Evolutionary conservation across 2,329 filamentous ascomycete species (phyloP).

Genomic region (Elsinoe arachidis): DNA sequence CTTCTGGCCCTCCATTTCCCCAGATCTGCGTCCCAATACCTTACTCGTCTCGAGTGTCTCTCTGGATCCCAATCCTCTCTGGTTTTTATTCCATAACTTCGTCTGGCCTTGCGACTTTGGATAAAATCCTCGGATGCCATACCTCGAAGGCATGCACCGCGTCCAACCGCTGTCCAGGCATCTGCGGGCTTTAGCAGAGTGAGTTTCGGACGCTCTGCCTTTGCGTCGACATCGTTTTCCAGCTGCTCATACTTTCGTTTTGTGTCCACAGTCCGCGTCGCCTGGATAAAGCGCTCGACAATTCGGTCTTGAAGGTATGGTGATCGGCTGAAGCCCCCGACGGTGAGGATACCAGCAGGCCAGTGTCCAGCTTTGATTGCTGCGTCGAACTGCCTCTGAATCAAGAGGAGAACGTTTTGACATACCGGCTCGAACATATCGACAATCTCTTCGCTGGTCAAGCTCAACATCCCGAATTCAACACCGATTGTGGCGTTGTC

Average conservation of each 20-base stretch:
- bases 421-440: constrained; percentile 56
- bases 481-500: constrained; percentile 68
- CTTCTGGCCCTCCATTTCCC: constrained; percentile 77
- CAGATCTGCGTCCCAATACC: constrained; percentile 74
- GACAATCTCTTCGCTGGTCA: constrained; percentile 60
- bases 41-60: constrained; percentile 62
- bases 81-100: constrained; percentile 8
- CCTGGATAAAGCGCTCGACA: constrained; percentile 56
- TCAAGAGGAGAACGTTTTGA: constrained; percentile 38
- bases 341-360: constrained; percentile 60
- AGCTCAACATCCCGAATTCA: constrained; percentile 67
- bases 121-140: constrained; percentile 54
- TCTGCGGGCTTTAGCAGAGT: constrained; percentile 69
- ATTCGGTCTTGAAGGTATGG: constrained; percentile 60
- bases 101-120: constrained; percentile 9
- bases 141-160: constrained; percentile 66
- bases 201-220: constrained; percentile 44
- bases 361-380: constrained; percentile 32
- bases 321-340: constrained; percentile 73
- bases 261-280: constrained; percentile 39
- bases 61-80: constrained; percentile 53
- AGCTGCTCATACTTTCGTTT: constrained; percentile 26
- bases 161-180: constrained; percentile 69
- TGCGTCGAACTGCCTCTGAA: constrained; percentile 37
- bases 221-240: background rate